These are phyloP conservation scores for Trichoderma gracile DNA, from an alignment of 2,329 filamentous ascomycete genomes.

Conservation along the genomic window DNA sequence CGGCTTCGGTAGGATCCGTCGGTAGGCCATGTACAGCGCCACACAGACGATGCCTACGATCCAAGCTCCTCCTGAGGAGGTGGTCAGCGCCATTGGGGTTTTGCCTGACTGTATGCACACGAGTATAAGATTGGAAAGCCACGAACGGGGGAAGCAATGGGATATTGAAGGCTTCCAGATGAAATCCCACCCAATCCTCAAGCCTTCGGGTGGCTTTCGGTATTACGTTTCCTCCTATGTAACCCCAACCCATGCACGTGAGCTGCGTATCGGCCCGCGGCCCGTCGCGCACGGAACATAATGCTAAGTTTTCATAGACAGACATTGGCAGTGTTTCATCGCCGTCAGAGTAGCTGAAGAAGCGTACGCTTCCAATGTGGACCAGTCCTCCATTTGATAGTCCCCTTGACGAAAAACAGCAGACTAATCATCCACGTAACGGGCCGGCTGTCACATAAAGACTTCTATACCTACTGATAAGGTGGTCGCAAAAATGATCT, in stretches of 20 bases:
- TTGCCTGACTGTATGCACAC: slow-evolving; percentile 4
- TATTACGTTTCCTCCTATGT: neutral
- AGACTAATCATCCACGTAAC: too few species aligned
- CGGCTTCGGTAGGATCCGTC: slow-evolving; percentile 15
- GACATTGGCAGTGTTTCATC: too few species aligned
- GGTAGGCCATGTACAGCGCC: slow-evolving; percentile 9
- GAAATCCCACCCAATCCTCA: too few species aligned
- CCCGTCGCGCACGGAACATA: neutral
- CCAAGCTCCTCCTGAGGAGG: slow-evolving; percentile 9
- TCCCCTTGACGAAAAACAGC: too few species aligned
- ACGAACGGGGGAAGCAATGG: neutral
- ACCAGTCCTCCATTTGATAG: too few species aligned
- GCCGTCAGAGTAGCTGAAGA: too few species aligned
- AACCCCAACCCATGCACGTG: neutral
- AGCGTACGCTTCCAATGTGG: too few species aligned
- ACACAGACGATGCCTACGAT: slow-evolving; percentile 6
- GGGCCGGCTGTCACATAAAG: too few species aligned
- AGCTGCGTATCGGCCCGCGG: neutral
- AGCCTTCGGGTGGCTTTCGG: slow-evolving; percentile 5
- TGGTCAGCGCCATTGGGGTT: slow-evolving; percentile 1
- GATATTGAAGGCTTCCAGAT: neutral
- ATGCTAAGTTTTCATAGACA: too few species aligned
- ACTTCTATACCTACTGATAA: too few species aligned
- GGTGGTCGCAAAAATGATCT: too few species aligned
- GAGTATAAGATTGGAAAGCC: neutral